Evolutionary conservation across 805 yeast genomes (phyloP), one percentile per base, ranked within the genome.

Genomic region (Wickerhamomyces ciferrii): DNA sequence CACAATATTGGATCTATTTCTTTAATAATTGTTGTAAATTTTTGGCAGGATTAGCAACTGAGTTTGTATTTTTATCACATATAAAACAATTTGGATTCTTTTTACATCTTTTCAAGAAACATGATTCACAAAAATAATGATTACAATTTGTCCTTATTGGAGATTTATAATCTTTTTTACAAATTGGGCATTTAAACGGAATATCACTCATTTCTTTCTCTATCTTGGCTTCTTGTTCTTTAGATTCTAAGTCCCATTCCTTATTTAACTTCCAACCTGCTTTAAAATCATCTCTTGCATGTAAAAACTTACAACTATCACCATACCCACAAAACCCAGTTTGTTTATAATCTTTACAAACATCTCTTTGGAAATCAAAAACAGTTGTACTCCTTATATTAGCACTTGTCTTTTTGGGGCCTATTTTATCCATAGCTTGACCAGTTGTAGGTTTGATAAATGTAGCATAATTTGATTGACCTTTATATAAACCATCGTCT

Each of bases 281-380:
- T 46, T 74, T 77, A 66, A 83, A 85, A 58, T 88, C 96, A 54
- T 88, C 97, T 64, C 99, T 69, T 15, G 87, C 79, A 61, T 94
- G 99, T 32, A 92, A 63, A 63, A 94, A 94, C 67, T 94, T 94
- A 69, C 99, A 94, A 32, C 94, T 84, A 56, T 94, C 99, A 9
- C 99, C 99, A 62, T 84, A 94, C 6, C 97, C 97, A 72, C 99
- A 94, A 60, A 81, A 91, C 0, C 99, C 99, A 0, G 95, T 91
- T 54, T 84, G 86, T 48, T 81, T 76, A 63, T 77, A 94, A 63
- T 94, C 98, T 59, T 92, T 94, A 61, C 99, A 94, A 2, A 94
- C 83, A 59, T 94, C 97, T 1, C 95, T 91, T 61, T 88, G 96
- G 59, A 83, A 94, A 59, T 94, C 99, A 35, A 85, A 74, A 2